Evolutionary conservation across 306 rosid genomes (phyloP).

Genomic region (Sicyos edulis): DNA sequence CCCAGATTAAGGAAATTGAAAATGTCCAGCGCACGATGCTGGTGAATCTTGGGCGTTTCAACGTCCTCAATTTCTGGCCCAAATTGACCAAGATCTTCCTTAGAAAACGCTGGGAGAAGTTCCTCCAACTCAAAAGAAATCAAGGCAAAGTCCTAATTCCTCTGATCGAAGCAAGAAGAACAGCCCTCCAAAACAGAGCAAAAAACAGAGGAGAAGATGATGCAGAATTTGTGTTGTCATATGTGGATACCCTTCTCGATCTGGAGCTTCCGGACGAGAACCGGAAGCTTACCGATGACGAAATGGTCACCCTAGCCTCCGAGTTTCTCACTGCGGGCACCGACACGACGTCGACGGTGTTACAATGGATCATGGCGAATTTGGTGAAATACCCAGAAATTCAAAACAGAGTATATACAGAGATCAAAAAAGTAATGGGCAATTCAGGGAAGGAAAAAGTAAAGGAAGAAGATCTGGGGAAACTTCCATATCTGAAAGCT

Average conservation of each 20-base stretch:
- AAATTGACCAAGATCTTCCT: neutral
- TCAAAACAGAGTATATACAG: neutral
- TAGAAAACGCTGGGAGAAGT: neutral
- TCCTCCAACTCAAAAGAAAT: neutral
- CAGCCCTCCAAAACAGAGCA: neutral
- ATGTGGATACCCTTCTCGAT: conserved; percentile 9
- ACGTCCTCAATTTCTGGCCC: conserved; percentile 8
- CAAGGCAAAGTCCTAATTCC: neutral
- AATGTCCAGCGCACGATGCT: neutral
- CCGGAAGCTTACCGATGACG: neutral
- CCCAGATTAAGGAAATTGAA: neutral
- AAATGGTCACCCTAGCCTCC: neutral
- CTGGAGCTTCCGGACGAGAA: neutral
- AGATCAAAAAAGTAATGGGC: conserved; percentile 22
- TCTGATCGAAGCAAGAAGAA: neutral
- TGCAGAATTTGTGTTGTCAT: neutral
- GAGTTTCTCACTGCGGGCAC: conserved; percentile 14
- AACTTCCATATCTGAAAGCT: conserved; percentile 47
- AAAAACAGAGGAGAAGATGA: neutral
- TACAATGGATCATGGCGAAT: conserved; percentile 26
- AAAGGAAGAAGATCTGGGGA: conserved; percentile 37
- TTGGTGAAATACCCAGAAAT: conserved; percentile 17
- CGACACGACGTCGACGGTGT: neutral
- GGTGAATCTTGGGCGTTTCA: neutral
- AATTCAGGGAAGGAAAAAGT: conserved; percentile 29